phyloP scores from a whole-genome alignment of 2,329 filamentous ascomycete species.

The Lizonia empirigonia region DNA sequence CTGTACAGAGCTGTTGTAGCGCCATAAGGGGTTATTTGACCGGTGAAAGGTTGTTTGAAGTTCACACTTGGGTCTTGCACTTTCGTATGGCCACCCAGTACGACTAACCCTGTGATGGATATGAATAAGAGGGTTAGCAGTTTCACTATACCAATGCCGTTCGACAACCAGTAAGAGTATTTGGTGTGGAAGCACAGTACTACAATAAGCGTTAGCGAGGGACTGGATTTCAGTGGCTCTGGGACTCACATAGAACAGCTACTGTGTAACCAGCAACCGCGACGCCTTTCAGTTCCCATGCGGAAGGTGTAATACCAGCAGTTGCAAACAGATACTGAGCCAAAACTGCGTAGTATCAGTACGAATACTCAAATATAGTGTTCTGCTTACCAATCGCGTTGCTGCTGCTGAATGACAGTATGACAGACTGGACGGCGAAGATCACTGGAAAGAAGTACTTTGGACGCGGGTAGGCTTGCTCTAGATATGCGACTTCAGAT shows the following conservation, averaged over 20 bases:
- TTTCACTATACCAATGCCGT: constrained; percentile 64
- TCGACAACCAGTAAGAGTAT: constrained; percentile 61
- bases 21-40: constrained; percentile 55
- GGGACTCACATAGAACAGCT: constrained; percentile 59
- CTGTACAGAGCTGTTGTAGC: constrained; percentile 65
- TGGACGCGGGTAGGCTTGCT: constrained; percentile 69
- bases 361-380: neutral
- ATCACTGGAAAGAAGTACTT: constrained; percentile 67
- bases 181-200: constrained; percentile 61
- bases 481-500: constrained; percentile 70
- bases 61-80: constrained; percentile 60
- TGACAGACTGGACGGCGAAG: constrained; percentile 67
- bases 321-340: constrained; percentile 68
- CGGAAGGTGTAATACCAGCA: constrained; percentile 55
- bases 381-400: constrained; percentile 61
- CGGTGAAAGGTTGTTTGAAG: constrained; percentile 61
- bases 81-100: constrained; percentile 61
- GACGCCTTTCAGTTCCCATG: constrained; percentile 71
- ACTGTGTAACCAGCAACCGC: constrained; percentile 68
- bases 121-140: constrained; percentile 63
- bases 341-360: constrained; percentile 52
- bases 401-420: constrained; percentile 69
- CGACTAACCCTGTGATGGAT: constrained; percentile 61
- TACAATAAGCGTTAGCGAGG: constrained; percentile 10
- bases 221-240: neutral